Base-by-base conservation (phyloP, 805 yeast genomes). In the Myxozyma udenii region DNA sequence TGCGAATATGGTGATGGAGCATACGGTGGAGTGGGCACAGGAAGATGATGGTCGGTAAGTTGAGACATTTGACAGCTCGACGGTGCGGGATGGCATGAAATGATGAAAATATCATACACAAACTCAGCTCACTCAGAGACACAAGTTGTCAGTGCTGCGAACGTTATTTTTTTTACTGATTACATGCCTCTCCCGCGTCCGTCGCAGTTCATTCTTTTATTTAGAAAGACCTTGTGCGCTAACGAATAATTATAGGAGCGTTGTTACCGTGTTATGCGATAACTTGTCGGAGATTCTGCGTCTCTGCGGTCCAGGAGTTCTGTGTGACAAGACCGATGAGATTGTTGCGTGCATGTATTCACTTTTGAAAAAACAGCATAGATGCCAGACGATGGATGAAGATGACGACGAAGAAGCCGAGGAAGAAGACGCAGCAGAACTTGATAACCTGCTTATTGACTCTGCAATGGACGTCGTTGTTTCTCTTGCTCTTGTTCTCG, bases 401-500 rank as follows among this genome's bases (percentile, higher is more conserved):
- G 83, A 78, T 57, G 81, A 74, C 46, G 77, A 73, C 22, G 60
- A 55, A 26, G 60, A 55, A 22, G 14, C 9, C 14, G 60, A 55
- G 12, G 19, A 21, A 48, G 67, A 60, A 28, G 68, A 59, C 16
- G 63, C 55, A 5, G 66, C 59, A n/a, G 73, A 62, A 30, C 52
- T 61, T 36, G 82, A 78, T 53, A 87, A 89, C 21, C 76, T 88
- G 61, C 76, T 93, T 55, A 81, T 81, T 61, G 97, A 91, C 66
- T 77, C 87, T 54, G 87, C 95, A 38, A 74, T 87, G 62, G 98
- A 93, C 68, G 89, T 88, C 23, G 74, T 91, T 57, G 87, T 87
- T 51, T 78, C 82, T 60, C 75, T 91, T 61, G 79, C 96, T 14
- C 71, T 74, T 55, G 84, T 86, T n/a, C 76, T 91, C 62, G 93